Conservation (phyloP, 1,139 yeast genomes). For the Yamadazyma dushanensis region DNA sequence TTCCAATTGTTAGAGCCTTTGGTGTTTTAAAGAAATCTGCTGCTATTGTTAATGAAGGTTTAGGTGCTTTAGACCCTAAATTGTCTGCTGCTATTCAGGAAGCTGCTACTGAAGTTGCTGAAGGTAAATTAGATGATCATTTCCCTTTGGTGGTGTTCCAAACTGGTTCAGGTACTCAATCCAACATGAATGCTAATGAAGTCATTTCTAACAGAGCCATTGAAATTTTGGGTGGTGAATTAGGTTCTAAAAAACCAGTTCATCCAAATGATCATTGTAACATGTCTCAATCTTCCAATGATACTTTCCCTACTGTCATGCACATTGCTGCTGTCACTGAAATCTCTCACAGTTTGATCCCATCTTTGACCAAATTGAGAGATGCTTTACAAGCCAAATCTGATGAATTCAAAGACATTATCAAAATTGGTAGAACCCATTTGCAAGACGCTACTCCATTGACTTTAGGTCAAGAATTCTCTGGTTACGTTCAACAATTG, state of each 20-base stretch:
- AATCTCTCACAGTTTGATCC: conserved; percentile 71
- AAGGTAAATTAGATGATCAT: conserved; percentile 88
- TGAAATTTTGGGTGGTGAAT: conserved; percentile 86
- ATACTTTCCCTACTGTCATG: conserved; percentile 99
- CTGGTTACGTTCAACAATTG: conserved; percentile 93
- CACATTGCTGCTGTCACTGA: conserved; percentile 97
- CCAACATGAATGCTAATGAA: conserved; percentile 98
- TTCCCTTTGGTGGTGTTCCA: conserved; percentile 98
- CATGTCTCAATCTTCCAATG: conserved; percentile 97
- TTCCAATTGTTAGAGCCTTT: conserved; percentile 86
- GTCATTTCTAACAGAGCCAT: conserved; percentile 98
- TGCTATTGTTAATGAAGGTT: conserved; percentile 81
- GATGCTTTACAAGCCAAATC: conserved; percentile 75
- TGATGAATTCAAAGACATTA: conserved; percentile 81
- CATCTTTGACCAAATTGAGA: conserved; percentile 75
- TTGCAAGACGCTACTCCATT: conserved; percentile 98
- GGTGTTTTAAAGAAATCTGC: conserved; percentile 95
- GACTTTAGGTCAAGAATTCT: conserved; percentile 96
- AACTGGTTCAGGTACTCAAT: conserved; percentile 98
- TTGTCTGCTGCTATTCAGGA: conserved; percentile 80
- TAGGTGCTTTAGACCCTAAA: conserved; percentile 81
- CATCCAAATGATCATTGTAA: conserved; percentile 99
- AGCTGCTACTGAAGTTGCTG: conserved; percentile 94
- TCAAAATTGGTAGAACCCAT: conserved; percentile 98
- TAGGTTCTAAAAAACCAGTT: conserved; percentile 90